A percentile compares a stretch with the other conserved stretches of the same genome.
phyloP scores from a whole-genome alignment of 768 basidiomycete species.

The Auricularia sp. region DNA sequence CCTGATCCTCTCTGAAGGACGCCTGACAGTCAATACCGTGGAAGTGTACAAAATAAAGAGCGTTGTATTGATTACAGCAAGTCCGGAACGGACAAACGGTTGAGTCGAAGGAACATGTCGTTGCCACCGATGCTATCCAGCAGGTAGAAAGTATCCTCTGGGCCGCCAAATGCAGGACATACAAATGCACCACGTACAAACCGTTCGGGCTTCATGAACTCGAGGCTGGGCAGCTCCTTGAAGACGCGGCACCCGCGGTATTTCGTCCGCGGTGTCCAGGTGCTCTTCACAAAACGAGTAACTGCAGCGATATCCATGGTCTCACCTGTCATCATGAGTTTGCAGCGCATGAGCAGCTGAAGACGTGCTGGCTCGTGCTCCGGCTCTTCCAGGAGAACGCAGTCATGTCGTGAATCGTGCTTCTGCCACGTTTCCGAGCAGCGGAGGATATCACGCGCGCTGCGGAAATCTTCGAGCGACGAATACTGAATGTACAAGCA shows the following conservation, averaged over 20 bases:
- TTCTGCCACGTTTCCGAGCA: conserved; percentile 20
- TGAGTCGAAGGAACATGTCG: too few relatives aligned
- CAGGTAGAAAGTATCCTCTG: too few relatives aligned
- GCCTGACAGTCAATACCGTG: too few relatives aligned
- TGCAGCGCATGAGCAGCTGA: not conserved
- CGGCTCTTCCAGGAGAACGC: conserved; percentile 14
- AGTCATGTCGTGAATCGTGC: conserved; percentile 11
- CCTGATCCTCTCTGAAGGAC: too few relatives aligned
- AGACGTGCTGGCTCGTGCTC: not conserved
- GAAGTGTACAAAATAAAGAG: too few relatives aligned
- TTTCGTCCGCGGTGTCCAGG: conserved; percentile 12
- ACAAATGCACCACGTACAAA: not conserved
- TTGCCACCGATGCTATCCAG: too few relatives aligned
- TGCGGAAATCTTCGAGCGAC: conserved; percentile 20
- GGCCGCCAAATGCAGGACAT: not conserved
- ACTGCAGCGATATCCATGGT: conserved; percentile 14
- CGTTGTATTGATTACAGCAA: too few relatives aligned
- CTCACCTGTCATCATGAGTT: not conserved
- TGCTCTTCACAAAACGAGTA: not conserved
- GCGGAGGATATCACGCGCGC: conserved; percentile 17
- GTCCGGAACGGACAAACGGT: too few relatives aligned
- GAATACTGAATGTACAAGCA: conserved; percentile 18
- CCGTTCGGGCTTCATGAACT: not conserved
- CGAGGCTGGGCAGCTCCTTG: conserved; percentile 6
- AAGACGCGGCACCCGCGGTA: conserved; percentile 14